Evolutionary conservation across 306 rosid species (phyloP).

Genomic region (Glycine soja): DNA sequence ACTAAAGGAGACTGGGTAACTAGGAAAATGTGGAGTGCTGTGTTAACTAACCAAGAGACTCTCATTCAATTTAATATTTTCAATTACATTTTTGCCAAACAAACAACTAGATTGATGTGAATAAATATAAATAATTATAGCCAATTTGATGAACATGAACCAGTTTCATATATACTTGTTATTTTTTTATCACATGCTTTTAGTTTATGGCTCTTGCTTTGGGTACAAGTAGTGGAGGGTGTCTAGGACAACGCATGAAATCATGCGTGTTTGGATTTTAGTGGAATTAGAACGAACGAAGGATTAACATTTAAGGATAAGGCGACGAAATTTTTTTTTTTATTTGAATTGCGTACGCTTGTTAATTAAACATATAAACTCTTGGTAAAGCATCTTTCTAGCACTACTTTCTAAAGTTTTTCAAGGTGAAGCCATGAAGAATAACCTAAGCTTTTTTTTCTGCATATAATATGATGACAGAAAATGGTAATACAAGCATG

Average conservation of each 20-base stretch:
- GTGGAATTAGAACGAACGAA: conserved; percentile 29
- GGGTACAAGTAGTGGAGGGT: conserved; percentile 41
- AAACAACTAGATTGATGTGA: conserved; percentile 2
- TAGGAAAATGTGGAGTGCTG: conserved; percentile 39
- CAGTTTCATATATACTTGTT: not conserved
- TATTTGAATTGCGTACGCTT: conserved; percentile 7
- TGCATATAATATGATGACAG: not conserved
- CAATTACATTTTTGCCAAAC: conserved; percentile 25
- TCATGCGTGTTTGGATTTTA: conserved; percentile 30
- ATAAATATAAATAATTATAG: not conserved
- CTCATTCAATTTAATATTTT: not conserved
- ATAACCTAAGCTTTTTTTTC: not conserved
- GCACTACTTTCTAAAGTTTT: not conserved
- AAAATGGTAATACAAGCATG: too few relatives aligned
- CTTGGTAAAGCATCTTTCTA: conserved; percentile 2
- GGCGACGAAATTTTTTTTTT: not conserved
- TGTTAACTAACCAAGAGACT: conserved; percentile 36
- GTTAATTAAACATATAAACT: not conserved
- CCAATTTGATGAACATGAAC: not conserved
- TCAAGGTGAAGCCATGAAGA: conserved; percentile 19
- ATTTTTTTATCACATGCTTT: not conserved
- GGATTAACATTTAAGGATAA: not conserved
- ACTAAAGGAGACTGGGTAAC: conserved; percentile 29
- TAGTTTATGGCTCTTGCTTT: conserved; percentile 15
- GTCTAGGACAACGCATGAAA: conserved; percentile 25